Evolutionary conservation across 345 rosid genomes (phyloP), one percentile per base, ranked within the genome.

Genomic region (Arabis hirsuta): DNA sequence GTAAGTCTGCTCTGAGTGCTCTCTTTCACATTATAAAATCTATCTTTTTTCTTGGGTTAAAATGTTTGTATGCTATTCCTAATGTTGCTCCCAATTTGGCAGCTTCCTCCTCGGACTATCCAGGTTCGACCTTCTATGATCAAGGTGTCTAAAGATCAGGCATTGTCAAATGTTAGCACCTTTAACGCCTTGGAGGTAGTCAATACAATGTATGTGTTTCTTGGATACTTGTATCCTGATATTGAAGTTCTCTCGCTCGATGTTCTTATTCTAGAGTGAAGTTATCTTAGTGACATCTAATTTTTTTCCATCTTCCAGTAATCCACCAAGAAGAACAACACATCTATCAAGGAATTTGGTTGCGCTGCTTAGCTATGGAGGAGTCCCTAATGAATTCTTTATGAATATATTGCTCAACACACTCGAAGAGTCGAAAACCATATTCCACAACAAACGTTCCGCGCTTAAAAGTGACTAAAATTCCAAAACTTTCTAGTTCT

Each of bases 291-390:
- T 76, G 19, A 47, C 47, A 26, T 69, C 16, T 55, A 5, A 22
- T 38, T 78, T 31, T 2, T 32, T 66, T 81, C 14, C 55, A 42
- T 71, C 12, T 24, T 83, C 44, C 83, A 90, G 98, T 81, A 64
- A 67, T 45, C 82, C 66, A 52, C 96, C 98, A 45, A 81, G 53
- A 54, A 69, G 46, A 27, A 48, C 88, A 1, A 48, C 90, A 2
- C 69, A 2, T 69, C 82, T 93, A 14, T 87, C 96, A 2, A 84
- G 67, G 71, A 76, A 63, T 69, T 80, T 89, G 73, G 82, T 90
- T 73, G 80, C 85, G 9, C 87, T 93, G 55, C 84, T 93, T 71
- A 82, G 83, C 69, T 80, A 81, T 80, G 97, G 98, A 38, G 95
- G 96, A 42, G 81, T 94, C 60, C 92, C 98, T 1, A 16, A 85